Evolutionary conservation across 352 stramenopile genomes (phyloP).

Genomic region (Globisporangium paddicum): DNA sequence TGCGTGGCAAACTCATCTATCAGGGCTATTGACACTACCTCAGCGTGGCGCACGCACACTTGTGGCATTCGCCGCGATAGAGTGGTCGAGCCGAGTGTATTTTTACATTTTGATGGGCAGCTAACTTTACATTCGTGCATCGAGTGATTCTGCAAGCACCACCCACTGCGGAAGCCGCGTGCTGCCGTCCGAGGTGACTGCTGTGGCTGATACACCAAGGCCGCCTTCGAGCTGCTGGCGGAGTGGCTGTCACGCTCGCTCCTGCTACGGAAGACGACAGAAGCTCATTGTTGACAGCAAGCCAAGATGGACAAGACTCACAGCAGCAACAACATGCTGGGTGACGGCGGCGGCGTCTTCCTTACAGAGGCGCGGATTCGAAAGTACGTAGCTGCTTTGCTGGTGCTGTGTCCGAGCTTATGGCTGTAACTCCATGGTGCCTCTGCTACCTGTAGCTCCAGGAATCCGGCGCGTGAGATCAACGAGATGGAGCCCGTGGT

Average conservation of each 20-base stretch:
- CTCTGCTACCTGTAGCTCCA: constrained; percentile 18
- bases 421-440: neutral
- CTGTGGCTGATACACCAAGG: neutral
- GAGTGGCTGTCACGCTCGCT: neutral
- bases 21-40: too few species aligned
- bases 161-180: neutral
- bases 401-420: neutral
- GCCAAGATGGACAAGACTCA: constrained; percentile 4
- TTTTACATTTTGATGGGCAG: too few species aligned
- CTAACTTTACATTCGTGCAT: neutral
- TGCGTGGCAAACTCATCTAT: too few species aligned
- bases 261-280: neutral
- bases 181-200: neutral
- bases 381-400: constrained; percentile 3
- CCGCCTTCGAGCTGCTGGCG: neutral
- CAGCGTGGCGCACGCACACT: too few species aligned
- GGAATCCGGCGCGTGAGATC: constrained; percentile 48
- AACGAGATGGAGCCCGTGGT: constrained; percentile 75
- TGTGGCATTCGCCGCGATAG: too few species aligned
- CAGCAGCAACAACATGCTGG: constrained; percentile 25
- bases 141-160: neutral
- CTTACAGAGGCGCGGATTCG: constrained; percentile 65
- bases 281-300: neutral
- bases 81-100: too few species aligned
- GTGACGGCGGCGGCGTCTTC: constrained; percentile 59